These are phyloP conservation scores for Boletus eberwhitei DNA, from an alignment of 768 basidiomycete genomes.

Conservation along the genomic window DNA sequence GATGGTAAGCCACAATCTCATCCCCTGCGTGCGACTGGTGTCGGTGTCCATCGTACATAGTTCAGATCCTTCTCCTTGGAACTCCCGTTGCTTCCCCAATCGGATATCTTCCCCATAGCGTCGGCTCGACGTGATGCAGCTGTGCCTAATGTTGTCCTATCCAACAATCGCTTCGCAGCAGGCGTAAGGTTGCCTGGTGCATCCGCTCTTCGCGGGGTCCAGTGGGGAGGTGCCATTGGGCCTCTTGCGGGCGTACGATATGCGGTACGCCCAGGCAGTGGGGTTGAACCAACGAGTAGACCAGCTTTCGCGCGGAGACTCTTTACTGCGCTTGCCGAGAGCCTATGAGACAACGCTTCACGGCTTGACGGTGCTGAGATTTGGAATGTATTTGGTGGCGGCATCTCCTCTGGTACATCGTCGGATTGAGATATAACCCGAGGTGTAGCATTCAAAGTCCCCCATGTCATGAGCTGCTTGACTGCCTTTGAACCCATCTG, in stretches of 20 bases:
- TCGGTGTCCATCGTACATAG: constrained; percentile 76
- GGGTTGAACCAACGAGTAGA: constrained; percentile 44
- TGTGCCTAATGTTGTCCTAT: constrained; percentile 65
- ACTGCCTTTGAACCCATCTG: constrained; percentile 78
- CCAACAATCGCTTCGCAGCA: constrained; percentile 74
- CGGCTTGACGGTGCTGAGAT: constrained; percentile 74
- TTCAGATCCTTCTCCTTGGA: constrained; percentile 60
- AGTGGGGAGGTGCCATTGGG: constrained; percentile 75
- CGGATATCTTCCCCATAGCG: constrained; percentile 55
- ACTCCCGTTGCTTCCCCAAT: constrained; percentile 50
- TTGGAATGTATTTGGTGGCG: constrained; percentile 61
- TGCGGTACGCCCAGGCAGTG: constrained; percentile 27
- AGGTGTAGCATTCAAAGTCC: constrained; percentile 88
- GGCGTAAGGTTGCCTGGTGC: constrained; percentile 78
- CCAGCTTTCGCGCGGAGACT: constrained; percentile 76
- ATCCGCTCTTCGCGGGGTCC: constrained; percentile 74
- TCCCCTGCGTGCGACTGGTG: constrained; percentile 44
- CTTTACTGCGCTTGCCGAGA: constrained; percentile 80
- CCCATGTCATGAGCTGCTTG: constrained; percentile 97
- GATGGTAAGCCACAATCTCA: constrained; percentile 11
- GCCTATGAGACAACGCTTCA: constrained; percentile 75
- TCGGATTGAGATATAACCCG: constrained; percentile 71
- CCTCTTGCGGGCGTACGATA: constrained; percentile 35
- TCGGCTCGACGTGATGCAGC: constrained; percentile 62
- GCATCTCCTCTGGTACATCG: constrained; percentile 45